A percentile compares a stretch with the other conserved stretches of the same genome.
Evolutionary conservation across 2,329 filamentous ascomycete genomes (phyloP).

Genomic region (Geosmithia putterillii): DNA sequence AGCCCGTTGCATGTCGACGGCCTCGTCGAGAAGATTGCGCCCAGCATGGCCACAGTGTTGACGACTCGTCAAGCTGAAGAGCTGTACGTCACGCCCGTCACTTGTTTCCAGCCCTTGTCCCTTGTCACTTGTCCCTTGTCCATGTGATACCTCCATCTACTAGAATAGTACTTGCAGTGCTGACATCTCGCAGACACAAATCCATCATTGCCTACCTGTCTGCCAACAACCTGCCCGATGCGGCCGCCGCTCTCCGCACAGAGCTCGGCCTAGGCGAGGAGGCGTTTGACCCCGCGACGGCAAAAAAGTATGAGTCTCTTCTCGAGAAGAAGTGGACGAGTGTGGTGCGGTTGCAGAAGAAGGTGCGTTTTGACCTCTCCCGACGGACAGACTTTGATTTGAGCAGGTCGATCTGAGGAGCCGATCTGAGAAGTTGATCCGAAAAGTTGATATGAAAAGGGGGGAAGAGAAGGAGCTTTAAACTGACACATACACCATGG

Average conservation of each 20-base stretch:
- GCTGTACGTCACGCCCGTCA: too few species aligned
- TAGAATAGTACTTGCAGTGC: constrained; percentile 8
- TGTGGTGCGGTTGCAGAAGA: constrained; percentile 88
- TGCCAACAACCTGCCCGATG: constrained; percentile 57
- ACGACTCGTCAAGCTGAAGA: constrained; percentile 76
- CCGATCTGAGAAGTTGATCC: too few species aligned
- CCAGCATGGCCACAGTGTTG: constrained; percentile 20
- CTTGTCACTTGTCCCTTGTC: background rate
- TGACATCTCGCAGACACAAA: constrained; percentile 55
- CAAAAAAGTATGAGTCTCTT: constrained; percentile 88
- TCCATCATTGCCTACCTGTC: constrained; percentile 82
- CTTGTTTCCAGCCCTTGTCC: too few species aligned
- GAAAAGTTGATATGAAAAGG: too few species aligned
- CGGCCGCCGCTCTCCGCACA: constrained; percentile 59
- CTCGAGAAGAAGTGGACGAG: constrained; percentile 99
- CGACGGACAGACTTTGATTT: too few species aligned
- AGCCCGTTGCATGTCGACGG: constrained; percentile 1
- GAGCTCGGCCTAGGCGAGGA: constrained; percentile 63
- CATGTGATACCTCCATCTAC: constrained; percentile 1
- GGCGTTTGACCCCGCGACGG: constrained; percentile 64
- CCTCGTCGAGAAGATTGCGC: background rate
- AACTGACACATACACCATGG: background rate
- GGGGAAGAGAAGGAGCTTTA: constrained; percentile 1
- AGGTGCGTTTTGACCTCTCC: too few species aligned
- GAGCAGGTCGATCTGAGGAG: background rate